These are phyloP conservation scores for Sporisorium iseilematis-ciliati DNA, from an alignment of 1,284 basidiomycete genomes.

Conservation along the genomic window DNA sequence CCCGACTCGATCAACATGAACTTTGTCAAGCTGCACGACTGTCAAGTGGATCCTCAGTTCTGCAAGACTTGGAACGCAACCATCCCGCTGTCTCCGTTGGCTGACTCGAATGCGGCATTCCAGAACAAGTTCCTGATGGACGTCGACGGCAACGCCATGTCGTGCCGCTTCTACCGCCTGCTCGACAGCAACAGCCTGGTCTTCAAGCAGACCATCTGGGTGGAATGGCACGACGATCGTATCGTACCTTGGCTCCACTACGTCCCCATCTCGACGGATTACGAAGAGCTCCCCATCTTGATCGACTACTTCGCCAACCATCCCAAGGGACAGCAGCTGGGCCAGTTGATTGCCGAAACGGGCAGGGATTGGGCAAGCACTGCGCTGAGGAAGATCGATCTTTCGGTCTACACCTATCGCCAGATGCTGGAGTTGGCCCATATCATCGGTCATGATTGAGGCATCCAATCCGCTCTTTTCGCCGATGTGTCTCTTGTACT, in stretches of 20 bases:
- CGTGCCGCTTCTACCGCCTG: slow-evolving; percentile 37
- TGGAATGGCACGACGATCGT: slow-evolving; percentile 40
- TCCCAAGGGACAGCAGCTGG: slow-evolving; percentile 12
- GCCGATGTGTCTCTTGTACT: too few species aligned
- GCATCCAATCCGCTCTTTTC: too few species aligned
- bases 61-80: slow-evolving; percentile 21
- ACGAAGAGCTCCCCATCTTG: slow-evolving; percentile 36
- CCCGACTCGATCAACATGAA: slow-evolving; percentile 19
- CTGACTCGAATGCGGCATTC: slow-evolving; percentile 7
- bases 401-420: slow-evolving; percentile 28
- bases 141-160: slow-evolving; percentile 42
- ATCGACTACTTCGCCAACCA: slow-evolving; percentile 37
- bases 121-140: slow-evolving; percentile 38
- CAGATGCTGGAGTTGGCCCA: slow-evolving; percentile 36
- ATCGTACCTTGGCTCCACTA: slow-evolving; percentile 42
- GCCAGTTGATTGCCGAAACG: slow-evolving; percentile 17
- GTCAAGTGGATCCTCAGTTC: slow-evolving; percentile 8
- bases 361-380: slow-evolving; percentile 14
- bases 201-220: slow-evolving; percentile 42
- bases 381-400: slow-evolving; percentile 29
- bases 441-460: slow-evolving; percentile 30
- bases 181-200: slow-evolving; percentile 48
- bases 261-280: slow-evolving; percentile 23
- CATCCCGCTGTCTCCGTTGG: slow-evolving; percentile 5
- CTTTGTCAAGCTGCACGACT: slow-evolving; percentile 21